Percentiles rank a stretch among this genome's conserved stretches.
phyloP scores from a whole-genome alignment of 345 rosid species.

The Pistacia integerrima region DNA sequence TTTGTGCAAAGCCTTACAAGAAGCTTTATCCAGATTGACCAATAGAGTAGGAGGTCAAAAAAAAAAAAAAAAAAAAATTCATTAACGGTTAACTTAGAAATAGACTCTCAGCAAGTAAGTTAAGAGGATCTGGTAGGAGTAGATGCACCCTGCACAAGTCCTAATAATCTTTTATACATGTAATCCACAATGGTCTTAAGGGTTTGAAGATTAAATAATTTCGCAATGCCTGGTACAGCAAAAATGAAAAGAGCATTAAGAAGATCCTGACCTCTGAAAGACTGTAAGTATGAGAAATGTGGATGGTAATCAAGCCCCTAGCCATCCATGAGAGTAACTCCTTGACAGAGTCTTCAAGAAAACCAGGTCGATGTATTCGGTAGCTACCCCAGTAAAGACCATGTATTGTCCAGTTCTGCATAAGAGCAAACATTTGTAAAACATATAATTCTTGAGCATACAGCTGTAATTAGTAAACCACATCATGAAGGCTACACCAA shows the following conservation, averaged over 20 bases:
- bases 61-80: background rate
- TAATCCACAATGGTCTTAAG: background rate
- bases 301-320: constrained; percentile 63
- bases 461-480: background rate
- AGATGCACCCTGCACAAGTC: background rate
- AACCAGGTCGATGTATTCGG: constrained; percentile 54
- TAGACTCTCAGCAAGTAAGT: background rate
- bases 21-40: background rate
- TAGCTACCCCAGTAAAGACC: constrained; percentile 98
- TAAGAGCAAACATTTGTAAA: constrained; percentile 16
- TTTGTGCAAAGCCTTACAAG: background rate
- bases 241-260: background rate
- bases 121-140: background rate
- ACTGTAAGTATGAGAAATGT: constrained; percentile 70
- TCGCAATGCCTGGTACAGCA: background rate
- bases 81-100: background rate
- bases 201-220: background rate
- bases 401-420: constrained; percentile 95
- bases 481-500: background rate
- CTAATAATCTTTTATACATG: background rate
- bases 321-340: constrained; percentile 86
- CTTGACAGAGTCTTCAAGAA: constrained; percentile 66
- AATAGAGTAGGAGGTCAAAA: background rate
- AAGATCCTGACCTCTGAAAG: constrained; percentile 63
- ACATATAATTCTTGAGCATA: background rate